Evolutionary conservation across 306 rosid species (phyloP), one percentile per base, ranked within the genome.

Genomic region (Cyclanthera cordifolia): DNA sequence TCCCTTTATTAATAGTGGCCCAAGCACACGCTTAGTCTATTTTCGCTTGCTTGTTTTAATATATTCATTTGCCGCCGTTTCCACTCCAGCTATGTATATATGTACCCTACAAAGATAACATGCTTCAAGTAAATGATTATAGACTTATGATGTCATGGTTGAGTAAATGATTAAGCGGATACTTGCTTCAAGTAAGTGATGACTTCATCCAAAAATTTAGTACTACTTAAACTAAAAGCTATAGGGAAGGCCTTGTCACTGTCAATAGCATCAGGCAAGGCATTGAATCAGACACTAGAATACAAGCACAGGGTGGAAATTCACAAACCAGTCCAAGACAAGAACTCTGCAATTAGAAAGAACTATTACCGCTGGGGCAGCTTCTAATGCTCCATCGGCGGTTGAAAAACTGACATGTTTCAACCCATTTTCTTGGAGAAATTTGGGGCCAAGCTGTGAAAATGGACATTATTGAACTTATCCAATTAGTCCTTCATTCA

Each of bases 331-430:
- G 48, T 13, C 60, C 7, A 2, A 27, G 50, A 58, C 24, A 20
- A 58, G 7, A 21, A 17, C 43, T 27, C 15, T 17, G 4, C 34
- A 59, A 46, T 58, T 46, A 54, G 69, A 5, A 59, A 64, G 47
- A 43, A 57, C 65, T 20, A 90, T 81, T 79, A 90, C 96, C 85
- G 95, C 95, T 46, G 99, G 96, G 70, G 99, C 94, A 72, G 98
- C 98, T 86, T 93, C 99, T 64, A 93, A 77, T 65, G 96, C 99
- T 65, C 99, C 99, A 52, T 93, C 98, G 17, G 96, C 96, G 20
- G 98, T 83, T 37, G 98, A 93, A 83, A 93, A 93, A 8, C 61
- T 70, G 63, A 90, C 95, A 17, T 93, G 80, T 74, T 86, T 80
- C 66, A 90, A 71, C 55, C 95, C 96, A 71, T 82, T 88, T 48